Base-by-base conservation (phyloP, 805 yeast genomes). In the Candida nemodendra region DNA sequence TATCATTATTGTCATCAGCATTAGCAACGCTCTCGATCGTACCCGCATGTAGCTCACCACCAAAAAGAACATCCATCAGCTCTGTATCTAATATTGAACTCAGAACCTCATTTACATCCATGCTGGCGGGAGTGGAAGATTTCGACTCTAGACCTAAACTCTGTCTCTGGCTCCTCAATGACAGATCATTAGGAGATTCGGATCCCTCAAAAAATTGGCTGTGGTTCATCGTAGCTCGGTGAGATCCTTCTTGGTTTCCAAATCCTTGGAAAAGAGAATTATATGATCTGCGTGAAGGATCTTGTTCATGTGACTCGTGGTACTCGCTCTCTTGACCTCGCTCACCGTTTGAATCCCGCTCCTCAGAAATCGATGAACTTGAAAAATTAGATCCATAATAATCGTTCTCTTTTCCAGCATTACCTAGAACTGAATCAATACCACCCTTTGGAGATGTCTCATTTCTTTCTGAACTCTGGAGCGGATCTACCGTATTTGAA, bases 1-100 rank as follows among this genome's bases (percentile, higher is more conserved):
- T 32, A 17, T 38, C 42, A 11, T 18, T 27, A 23, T 32, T 29
- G 22, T 33, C 39, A 13, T 23, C 35, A 16, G 35, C 38, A 3
- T 23, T 37, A 16, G 35, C 38, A 3, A 35, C 24, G 18, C 31
- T 34, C 14, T 21, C 29, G 11, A 31, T 12, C 19, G 25, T 32
- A 13, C 32, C 32, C 3, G 16, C 27, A 11, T 50, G 28, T 28
- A 54, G 24, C 18, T 55, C 64, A 9, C 53, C 49, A 14, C 63
- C 63, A 44, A 59, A 59, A 4, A 59, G 23, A 2, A 56, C 58
- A 36, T 59, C 63, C 57, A 59, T 59, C 17, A 59, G 36, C 22
- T 59, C 65, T 3, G 62, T 56, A 26, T 59, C 58, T 12, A 59
- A 34, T 6, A 59, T 50, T 1, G 62, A 50, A 34, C 41, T 54